Conservation (phyloP, 495 filamentous ascomycete genomes). For the Lentithecium fluviatile region DNA sequence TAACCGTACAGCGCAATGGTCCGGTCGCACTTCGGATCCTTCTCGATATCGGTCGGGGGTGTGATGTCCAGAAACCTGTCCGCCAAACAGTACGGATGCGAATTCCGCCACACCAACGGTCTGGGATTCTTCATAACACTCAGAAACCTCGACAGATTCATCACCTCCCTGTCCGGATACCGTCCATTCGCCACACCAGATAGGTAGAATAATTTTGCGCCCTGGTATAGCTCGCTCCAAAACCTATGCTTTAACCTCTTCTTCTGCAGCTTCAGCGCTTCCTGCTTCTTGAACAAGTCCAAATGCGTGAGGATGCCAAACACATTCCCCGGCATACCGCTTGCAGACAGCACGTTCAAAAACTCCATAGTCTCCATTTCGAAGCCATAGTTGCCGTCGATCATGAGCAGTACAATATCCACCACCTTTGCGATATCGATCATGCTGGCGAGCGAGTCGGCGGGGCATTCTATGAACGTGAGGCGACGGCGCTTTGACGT, state of each 20-base stretch:
- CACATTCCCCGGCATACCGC: constrained; percentile 96
- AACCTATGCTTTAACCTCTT: constrained; percentile 93
- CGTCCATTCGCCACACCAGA: constrained; percentile 93
- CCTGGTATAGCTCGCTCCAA: constrained; percentile 95
- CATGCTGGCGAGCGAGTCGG: constrained; percentile 87
- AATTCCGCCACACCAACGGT: constrained; percentile 93
- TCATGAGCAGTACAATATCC: constrained; percentile 95
- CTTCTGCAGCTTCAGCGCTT: constrained; percentile 83
- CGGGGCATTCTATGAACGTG: constrained; percentile 94
- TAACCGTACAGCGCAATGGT: constrained; percentile 92
- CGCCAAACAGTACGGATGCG: constrained; percentile 88
- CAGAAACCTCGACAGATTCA: constrained; percentile 91
- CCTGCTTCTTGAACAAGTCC: constrained; percentile 90
- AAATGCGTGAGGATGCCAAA: constrained; percentile 96
- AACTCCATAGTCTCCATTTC: constrained; percentile 99
- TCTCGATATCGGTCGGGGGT: constrained; percentile 83
- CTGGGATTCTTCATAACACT: constrained; percentile 98
- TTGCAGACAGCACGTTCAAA: constrained; percentile 80
- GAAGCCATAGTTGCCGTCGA: constrained; percentile 96
- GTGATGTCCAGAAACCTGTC: constrained; percentile 95
- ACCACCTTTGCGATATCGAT: constrained; percentile 95
- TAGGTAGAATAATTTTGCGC: constrained; percentile 94
- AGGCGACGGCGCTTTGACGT: constrained; percentile 89
- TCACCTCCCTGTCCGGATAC: constrained; percentile 94
- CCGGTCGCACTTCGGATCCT: constrained; percentile 82